These are phyloP conservation scores for Pyrenochaeta sp. DNA, from an alignment of 2,329 filamentous ascomycete species.

Conservation along the genomic window DNA sequence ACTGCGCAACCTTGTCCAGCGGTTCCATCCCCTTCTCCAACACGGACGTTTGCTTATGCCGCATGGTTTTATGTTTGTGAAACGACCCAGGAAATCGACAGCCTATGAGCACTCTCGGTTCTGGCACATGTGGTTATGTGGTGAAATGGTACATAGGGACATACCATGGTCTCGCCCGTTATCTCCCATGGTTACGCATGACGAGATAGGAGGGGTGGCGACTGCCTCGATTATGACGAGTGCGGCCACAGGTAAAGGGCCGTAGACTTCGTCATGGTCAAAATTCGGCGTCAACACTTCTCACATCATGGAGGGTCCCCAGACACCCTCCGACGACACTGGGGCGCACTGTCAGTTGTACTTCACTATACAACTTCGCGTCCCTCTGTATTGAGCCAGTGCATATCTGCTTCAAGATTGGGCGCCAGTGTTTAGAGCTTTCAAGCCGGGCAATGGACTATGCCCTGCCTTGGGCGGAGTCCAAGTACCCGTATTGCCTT, in stretches of 20 bases:
- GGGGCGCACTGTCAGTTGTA: slow-evolving; percentile 25
- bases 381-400: slow-evolving; percentile 24
- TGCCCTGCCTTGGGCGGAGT: slow-evolving; percentile 39
- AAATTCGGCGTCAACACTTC: slow-evolving; percentile 8
- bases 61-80: slow-evolving; percentile 18
- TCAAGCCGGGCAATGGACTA: slow-evolving; percentile 32
- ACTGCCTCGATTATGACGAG: neutral
- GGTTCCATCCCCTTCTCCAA: slow-evolving; percentile 23
- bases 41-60: slow-evolving; percentile 8
- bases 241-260: slow-evolving; percentile 3
- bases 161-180: slow-evolving; percentile 23
- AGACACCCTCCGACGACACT: slow-evolving; percentile 11
- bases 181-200: slow-evolving; percentile 21
- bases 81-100: slow-evolving; percentile 12
- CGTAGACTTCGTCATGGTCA: slow-evolving; percentile 7
- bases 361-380: slow-evolving; percentile 14
- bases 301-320: neutral
- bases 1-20: slow-evolving; percentile 17
- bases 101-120: slow-evolving; percentile 18
- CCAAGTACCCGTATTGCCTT: slow-evolving; percentile 40
- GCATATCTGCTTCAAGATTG: slow-evolving; percentile 25
- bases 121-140: slow-evolving; percentile 11
- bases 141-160: slow-evolving; percentile 13
- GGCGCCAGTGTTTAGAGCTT: slow-evolving; percentile 31
- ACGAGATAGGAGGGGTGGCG: slow-evolving; percentile 9